Evolutionary conservation across 305 asterid species (phyloP), one percentile per base, ranked within the genome.

Genomic region (Ajuga reptans): DNA sequence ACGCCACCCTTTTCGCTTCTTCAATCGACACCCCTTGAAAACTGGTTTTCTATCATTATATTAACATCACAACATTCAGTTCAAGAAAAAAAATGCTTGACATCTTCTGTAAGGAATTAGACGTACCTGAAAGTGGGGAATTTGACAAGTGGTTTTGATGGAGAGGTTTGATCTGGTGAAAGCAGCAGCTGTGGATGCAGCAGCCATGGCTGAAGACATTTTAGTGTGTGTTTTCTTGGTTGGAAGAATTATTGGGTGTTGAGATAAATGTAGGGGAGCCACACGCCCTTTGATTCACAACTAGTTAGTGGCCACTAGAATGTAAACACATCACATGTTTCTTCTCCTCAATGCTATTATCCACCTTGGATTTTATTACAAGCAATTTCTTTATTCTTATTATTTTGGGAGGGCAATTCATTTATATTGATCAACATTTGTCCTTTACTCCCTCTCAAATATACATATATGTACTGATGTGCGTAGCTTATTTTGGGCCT

Each of bases 111-210:
- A 45, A n/a, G 11, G 6, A 33, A 7, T 31, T 6, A 7, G 10
- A 18, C 7, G 64, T 66, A 89, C 96, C 95, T 75, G 88, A 33
- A 42, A 67, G 21, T 74, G 78, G 49, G 84, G 83, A 52, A 51
- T 85, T 15, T 85, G 31, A 3, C 2, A 15, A 52, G 50, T 68
- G 76, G 81, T 36, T 47, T 79, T 78, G 61, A 53, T 42, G 46
- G 85, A 82, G 65, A 17, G 72, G 75, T 60, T 86, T 21, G 27
- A 21, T 64, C 82, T 76, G 59, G 74, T 72, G 71, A 83, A 81
- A 6, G 92, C 78, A 65, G 83, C 77, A 67, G 83, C 77, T 15
- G 95, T 71, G 69, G 95, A 78, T 46, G 96, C 90, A 52, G 93
- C 91, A 74, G 91, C 87, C 58, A 84, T 81, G 11, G 87, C 77